Base-by-base conservation (phyloP, 2,329 filamentous ascomycete genomes). In the Anisogramma anomala region DNA sequence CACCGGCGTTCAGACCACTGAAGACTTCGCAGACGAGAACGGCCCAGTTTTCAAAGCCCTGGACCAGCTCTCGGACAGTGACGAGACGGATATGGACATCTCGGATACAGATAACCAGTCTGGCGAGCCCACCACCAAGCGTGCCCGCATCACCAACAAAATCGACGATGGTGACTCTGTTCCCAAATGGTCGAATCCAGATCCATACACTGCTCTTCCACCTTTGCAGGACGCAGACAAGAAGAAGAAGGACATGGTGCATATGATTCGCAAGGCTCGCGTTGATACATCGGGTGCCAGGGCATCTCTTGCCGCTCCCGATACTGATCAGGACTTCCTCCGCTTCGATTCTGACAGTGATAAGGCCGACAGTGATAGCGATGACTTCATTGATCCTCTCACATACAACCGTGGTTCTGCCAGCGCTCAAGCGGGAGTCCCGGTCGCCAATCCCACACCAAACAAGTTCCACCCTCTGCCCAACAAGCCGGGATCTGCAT, bases 101-200 rank as follows among this genome's bases (percentile, higher is more conserved):
- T 79, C 75, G 0, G 71, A 71, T 25, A 61, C 63, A 30, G 60
- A 58, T 9, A 60, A 59, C 1, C 66, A 64, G 48, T 42, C 42
- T 14, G 41, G 39, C 33, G 57, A 66, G 41, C 66, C 66, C 10
- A 60, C 58, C 3, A 56, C 53, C 36, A 72, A 72, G 52, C 66
- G 68, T 9, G 56, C 55, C 3, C 64, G 66, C 23, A 45, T 39
- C 11, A 23, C 17, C 14, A 39, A 56, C 4, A 48, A 53, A 13
- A 57, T 57, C 7, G 56, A 63, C n/a, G 54, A 59, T 17, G 65
- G 62, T 47, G 56, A 67, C 41, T 62, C 66, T 11, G 61, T 58
- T 4, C 86, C 87, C 3, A 87, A 83, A 58, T 96, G 89, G 89
- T 94, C 87, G 4, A 96, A 96, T 52, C 88, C 89, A 3, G 89